Base-by-base conservation (phyloP, 2,329 filamentous ascomycete species). In the Fusarium sp. region DNA sequence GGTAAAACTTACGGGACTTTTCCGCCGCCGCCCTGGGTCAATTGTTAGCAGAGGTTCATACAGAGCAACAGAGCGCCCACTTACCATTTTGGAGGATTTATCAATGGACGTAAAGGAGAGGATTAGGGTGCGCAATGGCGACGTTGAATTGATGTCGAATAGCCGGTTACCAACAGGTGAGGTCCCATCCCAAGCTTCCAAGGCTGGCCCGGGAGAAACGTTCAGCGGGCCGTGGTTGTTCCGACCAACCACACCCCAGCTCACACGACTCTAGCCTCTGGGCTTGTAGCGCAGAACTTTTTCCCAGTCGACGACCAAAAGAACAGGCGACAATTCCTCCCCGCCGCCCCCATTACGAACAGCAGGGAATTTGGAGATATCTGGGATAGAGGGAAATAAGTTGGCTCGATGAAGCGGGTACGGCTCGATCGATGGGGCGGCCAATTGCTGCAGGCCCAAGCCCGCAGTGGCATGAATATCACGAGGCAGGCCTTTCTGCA, bases 21-120 rank as follows among this genome's bases (percentile, higher is more conserved):
- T 80, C 88, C 91, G 85, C 94, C 94, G 84, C 92, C 92, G 85
- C 92, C 92, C 91, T 91, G 71, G 25, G 57, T 70, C 66, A 67
- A 62, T 56, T 71, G 80, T 88, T 80, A 88, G 85, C 73, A 38
- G 49, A 32, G 38, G 54, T 27, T 30, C 46, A 27, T 30, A 43
- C 12, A 11, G 11, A 7, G 9, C 10, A 2, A 12, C 15, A 32
- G 9, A 3, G 7, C 22, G 16, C 2, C 4, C 22, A 76, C 84
- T 77, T 80, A 89, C 88, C 88, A 90, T 90, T 78, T 85, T 89
- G 82, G 81, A 80, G 74, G 62, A 71, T 58, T 72, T 78, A 70
- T 78, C 76, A 79, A 79, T 74, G 78, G 78, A 77, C 69, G 78
- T 73, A 70, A 74, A 71, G 59, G 66, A 60, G 68, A 58, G 62